These are phyloP conservation scores for Suillus subluteus DNA, from an alignment of 768 basidiomycete genomes.

Conservation along the genomic window DNA sequence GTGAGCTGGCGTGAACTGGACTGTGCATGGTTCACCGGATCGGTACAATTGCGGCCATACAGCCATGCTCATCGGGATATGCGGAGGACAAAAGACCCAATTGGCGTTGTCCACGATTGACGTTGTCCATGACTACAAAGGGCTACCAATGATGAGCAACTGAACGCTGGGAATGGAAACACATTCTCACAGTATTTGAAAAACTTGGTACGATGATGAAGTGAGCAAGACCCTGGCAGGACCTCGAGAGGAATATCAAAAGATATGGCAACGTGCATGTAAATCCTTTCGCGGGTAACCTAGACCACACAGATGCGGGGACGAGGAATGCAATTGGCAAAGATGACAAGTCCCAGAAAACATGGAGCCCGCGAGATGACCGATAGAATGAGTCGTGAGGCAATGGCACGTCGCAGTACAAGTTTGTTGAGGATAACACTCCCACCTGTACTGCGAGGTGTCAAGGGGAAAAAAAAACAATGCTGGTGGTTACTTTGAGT, in stretches of 20 bases:
- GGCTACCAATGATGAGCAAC: neutral
- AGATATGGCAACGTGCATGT: neutral
- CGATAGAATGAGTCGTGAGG: neutral
- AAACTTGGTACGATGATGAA: too few relatives aligned
- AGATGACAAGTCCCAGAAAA: neutral
- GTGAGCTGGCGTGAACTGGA: slow-evolving; percentile 14
- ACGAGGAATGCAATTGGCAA: neutral
- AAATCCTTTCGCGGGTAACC: too few relatives aligned
- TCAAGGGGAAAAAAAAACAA: neutral
- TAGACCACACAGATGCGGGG: neutral
- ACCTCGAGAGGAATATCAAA: neutral
- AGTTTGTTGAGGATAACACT: slow-evolving; percentile 53
- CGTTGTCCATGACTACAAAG: neutral
- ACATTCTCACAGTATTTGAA: neutral
- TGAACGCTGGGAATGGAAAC: neutral
- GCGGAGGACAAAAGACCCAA: too few relatives aligned
- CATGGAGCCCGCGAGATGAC: neutral
- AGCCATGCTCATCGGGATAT: too few relatives aligned
- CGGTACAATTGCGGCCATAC: neutral
- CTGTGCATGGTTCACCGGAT: neutral
- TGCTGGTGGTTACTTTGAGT: neutral
- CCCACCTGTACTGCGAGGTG: slow-evolving; percentile 38
- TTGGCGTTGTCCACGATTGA: too few relatives aligned
- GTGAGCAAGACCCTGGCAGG: neutral
- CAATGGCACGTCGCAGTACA: slow-evolving; percentile 29